Evolutionary conservation across 768 basidiomycete species (phyloP).

Genomic region (Suillus sp.): DNA sequence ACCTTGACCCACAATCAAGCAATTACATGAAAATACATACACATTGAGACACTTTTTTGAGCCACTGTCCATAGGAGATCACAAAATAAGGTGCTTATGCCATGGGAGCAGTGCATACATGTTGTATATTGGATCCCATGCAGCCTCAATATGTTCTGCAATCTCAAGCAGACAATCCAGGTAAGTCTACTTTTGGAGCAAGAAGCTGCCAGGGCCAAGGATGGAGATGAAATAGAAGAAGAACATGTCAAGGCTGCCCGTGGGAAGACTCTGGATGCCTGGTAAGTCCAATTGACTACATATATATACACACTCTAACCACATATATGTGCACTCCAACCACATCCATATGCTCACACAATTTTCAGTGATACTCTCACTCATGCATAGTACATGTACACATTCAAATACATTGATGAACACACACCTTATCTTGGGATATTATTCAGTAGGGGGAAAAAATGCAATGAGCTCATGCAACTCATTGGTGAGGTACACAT

Average conservation of each 20-base stretch:
- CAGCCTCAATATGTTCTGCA: slow-evolving; percentile 9
- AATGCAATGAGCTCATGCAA: background rate
- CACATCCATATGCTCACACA: background rate
- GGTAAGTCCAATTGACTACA: slow-evolving; percentile 4
- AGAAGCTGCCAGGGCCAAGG: background rate
- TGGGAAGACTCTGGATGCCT: slow-evolving; percentile 1
- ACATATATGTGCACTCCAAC: background rate
- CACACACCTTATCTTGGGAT: background rate
- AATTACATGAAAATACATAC: too few species aligned
- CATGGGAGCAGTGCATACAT: slow-evolving; percentile 9
- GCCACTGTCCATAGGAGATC: too few species aligned
- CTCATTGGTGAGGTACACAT: background rate
- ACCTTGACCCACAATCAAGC: too few species aligned
- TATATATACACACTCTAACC: background rate
- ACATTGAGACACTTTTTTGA: too few species aligned
- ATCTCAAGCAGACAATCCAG: slow-evolving; percentile 8
- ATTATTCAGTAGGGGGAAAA: background rate
- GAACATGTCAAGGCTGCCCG: background rate
- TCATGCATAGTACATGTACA: background rate
- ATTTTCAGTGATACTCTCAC: slow-evolving; percentile 3
- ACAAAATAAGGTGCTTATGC: too few species aligned
- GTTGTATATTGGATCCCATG: slow-evolving; percentile 10
- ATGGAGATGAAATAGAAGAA: background rate
- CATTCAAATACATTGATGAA: background rate
- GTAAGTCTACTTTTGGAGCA: slow-evolving; percentile 11